Base-by-base conservation (phyloP, 139 green algal genomes). In the Monoraphidium neglectum region DNA sequence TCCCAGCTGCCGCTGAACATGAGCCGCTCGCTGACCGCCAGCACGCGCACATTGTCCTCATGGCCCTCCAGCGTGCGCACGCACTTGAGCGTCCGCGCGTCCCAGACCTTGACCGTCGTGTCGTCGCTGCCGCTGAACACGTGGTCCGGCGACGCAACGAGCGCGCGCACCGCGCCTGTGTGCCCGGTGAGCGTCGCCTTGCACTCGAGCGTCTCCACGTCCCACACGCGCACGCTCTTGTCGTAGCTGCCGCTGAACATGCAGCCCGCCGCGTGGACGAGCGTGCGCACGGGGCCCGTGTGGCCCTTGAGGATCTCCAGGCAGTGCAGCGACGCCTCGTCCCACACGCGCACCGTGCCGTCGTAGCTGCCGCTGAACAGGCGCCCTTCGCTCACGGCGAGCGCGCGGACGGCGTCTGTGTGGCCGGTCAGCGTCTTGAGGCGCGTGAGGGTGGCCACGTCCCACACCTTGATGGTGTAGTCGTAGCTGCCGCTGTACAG, bases 1-100 rank as follows among this genome's bases (percentile, higher is more conserved):
- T 98, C 95, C 94, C 94, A 98, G 8, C 88, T 95, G 26, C 94
- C 95, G 33, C 76, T 91, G 87, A 94, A 98, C 59, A 98, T 87
- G 81, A 88, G 77, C 12, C 76, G 70, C 23, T 89, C 82, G 18
- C 88, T 89, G 2, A 93, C 89, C 1, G 88, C 89, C 71, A 98
- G 87, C 79, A 98, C 94, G 0, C 95, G 87, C 67, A 98, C 95
- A 59, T 98, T 98, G 85, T 97, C 94, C 51, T 95, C 90, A 81
- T 98, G 95, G 4, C 95, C 95, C 71, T 92, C 76, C 57, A 98
- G 85, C 33, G 86, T 94, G 56, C 87, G 85, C 38, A 97, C 56
- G 87, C 94, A 98, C 64, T 88, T 84, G n/a, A 97, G 84, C 18
- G 84, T 92, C 38, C 66, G 32, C 8, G 76, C 84, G 60, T 97